Percentiles rank a stretch among this genome's conserved stretches.
phyloP scores from a whole-genome alignment of 1,284 basidiomycete genomes.

The Amylostereum areolatum region DNA sequence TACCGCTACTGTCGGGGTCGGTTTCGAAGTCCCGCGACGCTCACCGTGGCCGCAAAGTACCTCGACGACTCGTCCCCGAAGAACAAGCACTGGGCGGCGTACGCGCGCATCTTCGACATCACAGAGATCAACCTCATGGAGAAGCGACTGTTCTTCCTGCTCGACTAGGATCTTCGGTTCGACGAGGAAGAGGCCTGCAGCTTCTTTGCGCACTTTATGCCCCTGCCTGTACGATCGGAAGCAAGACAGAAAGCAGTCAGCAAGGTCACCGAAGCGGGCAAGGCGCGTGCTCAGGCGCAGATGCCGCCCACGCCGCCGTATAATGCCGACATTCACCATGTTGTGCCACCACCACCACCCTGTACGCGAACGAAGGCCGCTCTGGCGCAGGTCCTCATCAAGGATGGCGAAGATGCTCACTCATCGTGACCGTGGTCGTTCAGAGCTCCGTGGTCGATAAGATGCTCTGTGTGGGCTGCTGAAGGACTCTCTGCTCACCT shows the following conservation, averaged over 20 bases:
- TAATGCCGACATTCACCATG: no score
- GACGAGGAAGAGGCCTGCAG: constrained; percentile 69
- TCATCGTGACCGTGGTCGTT: no score
- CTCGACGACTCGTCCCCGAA: constrained; percentile 95
- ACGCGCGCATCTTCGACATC: constrained; percentile 71
- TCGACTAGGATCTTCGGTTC: constrained; percentile 88
- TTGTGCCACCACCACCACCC: no score
- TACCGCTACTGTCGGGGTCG: no score
- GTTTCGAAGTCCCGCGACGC: constrained; percentile 88
- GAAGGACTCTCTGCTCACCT: no score
- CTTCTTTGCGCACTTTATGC: constrained; percentile 59
- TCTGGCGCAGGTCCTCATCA: no score
- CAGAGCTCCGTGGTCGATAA: no score
- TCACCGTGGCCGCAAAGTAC: constrained; percentile 97
- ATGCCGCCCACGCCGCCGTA: constrained; percentile 35
- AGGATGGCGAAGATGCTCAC: no score
- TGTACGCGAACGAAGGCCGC: no score
- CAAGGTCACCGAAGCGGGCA: constrained; percentile 50
- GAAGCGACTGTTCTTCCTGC: constrained; percentile 83
- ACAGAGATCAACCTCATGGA: constrained; percentile 95
- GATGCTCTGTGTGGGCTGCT: no score
- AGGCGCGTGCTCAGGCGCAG: constrained; percentile 47
- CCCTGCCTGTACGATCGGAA: constrained; percentile 20
- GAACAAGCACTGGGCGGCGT: constrained; percentile 89
- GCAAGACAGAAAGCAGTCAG: constrained; percentile 47